phyloP scores from a whole-genome alignment of 2,329 filamentous ascomycete species.

The Diaporthe longicolla region DNA sequence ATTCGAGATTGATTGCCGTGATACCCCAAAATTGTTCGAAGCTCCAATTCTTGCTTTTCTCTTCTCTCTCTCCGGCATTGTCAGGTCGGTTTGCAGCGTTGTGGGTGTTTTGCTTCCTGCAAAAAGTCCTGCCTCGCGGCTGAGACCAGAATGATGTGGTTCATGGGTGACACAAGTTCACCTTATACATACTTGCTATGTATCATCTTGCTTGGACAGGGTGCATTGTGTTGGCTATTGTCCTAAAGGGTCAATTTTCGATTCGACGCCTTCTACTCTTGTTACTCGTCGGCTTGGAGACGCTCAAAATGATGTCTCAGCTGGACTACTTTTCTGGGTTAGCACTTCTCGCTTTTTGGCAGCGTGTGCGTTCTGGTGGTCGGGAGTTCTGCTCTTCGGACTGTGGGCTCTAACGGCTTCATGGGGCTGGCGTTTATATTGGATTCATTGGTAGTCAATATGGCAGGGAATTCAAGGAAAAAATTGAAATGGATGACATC shows the following conservation, averaged over 20 bases:
- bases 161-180: not conserved
- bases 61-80: not conserved
- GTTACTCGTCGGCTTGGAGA: not conserved
- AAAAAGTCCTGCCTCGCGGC: slow-evolving; percentile 11
- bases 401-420: slow-evolving; percentile 13
- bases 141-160: not conserved
- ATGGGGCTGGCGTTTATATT: slow-evolving; percentile 22
- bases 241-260: not conserved
- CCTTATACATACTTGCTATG: slow-evolving; percentile 3
- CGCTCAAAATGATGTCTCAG: not conserved
- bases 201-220: slow-evolving; percentile 7
- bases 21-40: slow-evolving; percentile 33
- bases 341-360: slow-evolving; percentile 20
- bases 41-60: no score
- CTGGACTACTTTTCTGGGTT: not conserved
- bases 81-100: not conserved
- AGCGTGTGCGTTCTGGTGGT: slow-evolving; percentile 24
- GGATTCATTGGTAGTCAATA: not conserved
- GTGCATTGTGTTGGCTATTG: not conserved
- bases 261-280: not conserved
- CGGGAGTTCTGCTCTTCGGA: not conserved
- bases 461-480: not conserved
- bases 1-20: slow-evolving; percentile 53
- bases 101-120: not conserved
- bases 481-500: not conserved